phyloP scores from a whole-genome alignment of 371 early-diverging fungal species.

The Choanephora cucurbitarum region DNA sequence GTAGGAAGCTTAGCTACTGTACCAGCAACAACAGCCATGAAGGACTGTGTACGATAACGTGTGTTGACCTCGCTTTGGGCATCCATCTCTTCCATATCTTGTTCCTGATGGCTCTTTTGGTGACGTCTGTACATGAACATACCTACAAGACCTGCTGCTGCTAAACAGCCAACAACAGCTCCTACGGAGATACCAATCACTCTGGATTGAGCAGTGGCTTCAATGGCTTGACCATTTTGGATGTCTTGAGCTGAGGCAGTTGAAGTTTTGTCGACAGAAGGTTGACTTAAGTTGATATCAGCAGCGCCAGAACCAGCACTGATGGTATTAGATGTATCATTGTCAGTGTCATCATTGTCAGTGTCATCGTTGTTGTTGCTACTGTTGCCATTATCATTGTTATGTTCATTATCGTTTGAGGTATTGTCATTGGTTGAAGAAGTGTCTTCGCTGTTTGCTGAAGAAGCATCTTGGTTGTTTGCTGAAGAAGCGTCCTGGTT shows the following conservation, averaged over 20 bases:
- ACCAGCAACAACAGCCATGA: conserved; percentile 43
- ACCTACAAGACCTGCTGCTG: conserved; percentile 46
- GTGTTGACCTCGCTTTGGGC: conserved; percentile 29
- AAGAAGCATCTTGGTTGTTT: not conserved
- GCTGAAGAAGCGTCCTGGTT: too few species aligned
- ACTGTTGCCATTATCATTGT: not conserved
- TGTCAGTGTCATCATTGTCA: not conserved
- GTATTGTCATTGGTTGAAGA: not conserved
- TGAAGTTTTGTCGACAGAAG: not conserved
- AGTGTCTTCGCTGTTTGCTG: not conserved
- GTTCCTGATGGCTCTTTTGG: conserved; percentile 21
- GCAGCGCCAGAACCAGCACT: not conserved
- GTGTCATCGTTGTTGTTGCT: too few species aligned
- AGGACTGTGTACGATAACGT: conserved; percentile 38
- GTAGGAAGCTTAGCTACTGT: conserved; percentile 40
- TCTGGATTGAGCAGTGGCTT: conserved; percentile 25
- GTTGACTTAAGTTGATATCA: not conserved
- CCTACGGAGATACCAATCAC: conserved; percentile 39
- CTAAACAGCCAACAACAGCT: conserved; percentile 38
- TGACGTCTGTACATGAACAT: conserved; percentile 38
- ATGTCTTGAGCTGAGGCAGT: conserved; percentile 18
- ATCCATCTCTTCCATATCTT: conserved; percentile 22
- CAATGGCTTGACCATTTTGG: conserved; percentile 13
- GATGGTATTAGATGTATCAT: not conserved
- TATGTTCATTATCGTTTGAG: not conserved